Conservation (phyloP, 139 green algal species). For the Asterochloris erici region DNA sequence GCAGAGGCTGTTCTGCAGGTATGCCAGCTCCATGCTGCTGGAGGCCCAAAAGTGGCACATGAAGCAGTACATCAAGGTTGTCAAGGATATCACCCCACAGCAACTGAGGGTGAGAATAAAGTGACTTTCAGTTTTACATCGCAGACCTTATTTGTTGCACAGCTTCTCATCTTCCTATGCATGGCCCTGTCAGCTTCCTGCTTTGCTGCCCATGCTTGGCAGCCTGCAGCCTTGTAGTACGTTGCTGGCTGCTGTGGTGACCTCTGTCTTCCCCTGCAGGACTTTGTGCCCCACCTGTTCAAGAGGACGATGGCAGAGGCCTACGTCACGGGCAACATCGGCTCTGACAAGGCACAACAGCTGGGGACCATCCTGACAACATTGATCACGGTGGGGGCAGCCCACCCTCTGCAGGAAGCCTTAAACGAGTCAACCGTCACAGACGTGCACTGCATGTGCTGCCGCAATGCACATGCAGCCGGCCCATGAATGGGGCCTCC, state of each 20-base stretch:
- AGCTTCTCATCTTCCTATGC: too few species aligned
- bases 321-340: constrained; percentile 53
- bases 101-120: constrained; percentile 30
- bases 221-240: background rate
- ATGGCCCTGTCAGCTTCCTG: background rate
- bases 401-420: too few species aligned
- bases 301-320: constrained; percentile 15
- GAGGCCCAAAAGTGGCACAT: constrained; percentile 65
- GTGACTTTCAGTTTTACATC: background rate
- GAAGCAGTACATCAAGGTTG: constrained; percentile 62
- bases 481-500: too few species aligned
- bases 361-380: constrained; percentile 20
- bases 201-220: background rate
- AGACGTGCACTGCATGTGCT: too few species aligned
- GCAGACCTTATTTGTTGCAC: background rate
- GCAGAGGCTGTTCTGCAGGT: too few species aligned
- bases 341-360: constrained; percentile 6
- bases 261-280: constrained; percentile 15
- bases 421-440: too few species aligned
- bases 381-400: background rate
- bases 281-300: constrained; percentile 26
- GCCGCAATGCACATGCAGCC: too few species aligned
- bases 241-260: background rate
- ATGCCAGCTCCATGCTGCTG: constrained; percentile 27
- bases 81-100: constrained; percentile 33